phyloP scores from a whole-genome alignment of 2,329 filamentous ascomycete genomes.

The Claviceps arundinis region DNA sequence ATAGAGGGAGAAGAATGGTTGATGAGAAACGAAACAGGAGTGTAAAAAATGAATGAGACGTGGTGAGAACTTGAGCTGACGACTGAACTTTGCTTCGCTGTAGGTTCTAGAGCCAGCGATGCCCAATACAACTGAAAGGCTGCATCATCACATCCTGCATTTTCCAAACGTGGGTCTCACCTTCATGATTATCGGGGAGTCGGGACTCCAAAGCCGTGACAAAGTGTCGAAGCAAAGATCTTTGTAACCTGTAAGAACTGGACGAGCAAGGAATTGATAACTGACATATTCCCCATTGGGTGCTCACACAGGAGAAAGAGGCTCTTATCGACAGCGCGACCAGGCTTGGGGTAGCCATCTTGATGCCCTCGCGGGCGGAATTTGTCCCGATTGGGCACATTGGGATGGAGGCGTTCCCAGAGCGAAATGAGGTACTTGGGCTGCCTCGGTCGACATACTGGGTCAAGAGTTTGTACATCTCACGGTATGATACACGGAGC shows the following conservation, averaged over 20 bases:
- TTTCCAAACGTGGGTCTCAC: not conserved
- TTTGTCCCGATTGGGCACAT: constrained; percentile 28
- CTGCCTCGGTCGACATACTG: constrained; percentile 22
- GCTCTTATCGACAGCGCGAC: not conserved
- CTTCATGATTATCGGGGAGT: too few species aligned
- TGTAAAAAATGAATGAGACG: too few species aligned
- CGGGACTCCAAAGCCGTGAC: too few species aligned
- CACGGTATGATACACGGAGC: constrained; percentile 12
- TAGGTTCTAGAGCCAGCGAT: not conserved
- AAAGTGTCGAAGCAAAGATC: too few species aligned
- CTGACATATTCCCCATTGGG: too few species aligned
- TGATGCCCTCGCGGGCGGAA: not conserved
- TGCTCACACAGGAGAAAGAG: not conserved
- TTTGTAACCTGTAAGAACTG: too few species aligned
- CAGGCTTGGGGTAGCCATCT: not conserved
- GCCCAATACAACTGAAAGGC: not conserved
- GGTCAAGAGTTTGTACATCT: constrained; percentile 28
- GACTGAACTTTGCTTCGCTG: not conserved
- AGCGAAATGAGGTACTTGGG: constrained; percentile 17
- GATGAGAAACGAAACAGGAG: not conserved
- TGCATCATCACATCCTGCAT: not conserved
- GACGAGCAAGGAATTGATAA: too few species aligned
- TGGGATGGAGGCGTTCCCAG: constrained; percentile 20
- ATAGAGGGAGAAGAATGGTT: too few species aligned
- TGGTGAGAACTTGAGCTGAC: not conserved